Percentiles rank a stretch among this genome's conserved stretches.
These are phyloP conservation scores for Luffa aegyptiaca DNA, from an alignment of 306 rosid species.

Conservation along the genomic window DNA sequence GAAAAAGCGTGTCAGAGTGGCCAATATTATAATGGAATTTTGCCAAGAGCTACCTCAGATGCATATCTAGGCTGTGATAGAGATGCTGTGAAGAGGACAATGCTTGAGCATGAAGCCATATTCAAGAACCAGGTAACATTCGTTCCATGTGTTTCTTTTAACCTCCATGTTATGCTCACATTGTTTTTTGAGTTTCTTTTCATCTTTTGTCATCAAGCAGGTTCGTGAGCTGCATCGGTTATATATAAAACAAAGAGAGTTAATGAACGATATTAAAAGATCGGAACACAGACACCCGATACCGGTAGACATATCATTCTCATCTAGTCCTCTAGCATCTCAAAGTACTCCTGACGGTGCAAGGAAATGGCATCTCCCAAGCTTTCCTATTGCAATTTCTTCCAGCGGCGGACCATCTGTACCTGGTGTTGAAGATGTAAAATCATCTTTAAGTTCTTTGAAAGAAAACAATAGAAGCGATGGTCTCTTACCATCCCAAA, in stretches of 20 bases:
- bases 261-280: constrained; percentile 69
- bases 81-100: constrained; percentile 67
- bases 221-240: constrained; percentile 81
- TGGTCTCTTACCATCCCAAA: constrained; percentile 43
- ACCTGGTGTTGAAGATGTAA: constrained; percentile 54
- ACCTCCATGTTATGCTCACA: neutral
- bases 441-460: constrained; percentile 17
- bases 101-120: constrained; percentile 82
- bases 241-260: constrained; percentile 75
- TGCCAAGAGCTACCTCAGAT: constrained; percentile 35
- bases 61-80: constrained; percentile 47
- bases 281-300: constrained; percentile 47
- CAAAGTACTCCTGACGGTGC: constrained; percentile 29
- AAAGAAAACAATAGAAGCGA: constrained; percentile 33
- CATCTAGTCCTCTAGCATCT: constrained; percentile 53
- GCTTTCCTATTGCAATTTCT: constrained; percentile 32
- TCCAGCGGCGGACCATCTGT: constrained; percentile 32
- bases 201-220: constrained; percentile 32
- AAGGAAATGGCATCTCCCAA: constrained; percentile 14
- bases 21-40: constrained; percentile 49
- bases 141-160: neutral
- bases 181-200: constrained; percentile 8
- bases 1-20: constrained; percentile 54
- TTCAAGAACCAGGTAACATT: constrained; percentile 69
- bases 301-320: constrained; percentile 48